Evolutionary conservation across 1,139 yeast species (phyloP), one percentile per base, ranked within the genome.

Genomic region (Dujonia santamariae): DNA sequence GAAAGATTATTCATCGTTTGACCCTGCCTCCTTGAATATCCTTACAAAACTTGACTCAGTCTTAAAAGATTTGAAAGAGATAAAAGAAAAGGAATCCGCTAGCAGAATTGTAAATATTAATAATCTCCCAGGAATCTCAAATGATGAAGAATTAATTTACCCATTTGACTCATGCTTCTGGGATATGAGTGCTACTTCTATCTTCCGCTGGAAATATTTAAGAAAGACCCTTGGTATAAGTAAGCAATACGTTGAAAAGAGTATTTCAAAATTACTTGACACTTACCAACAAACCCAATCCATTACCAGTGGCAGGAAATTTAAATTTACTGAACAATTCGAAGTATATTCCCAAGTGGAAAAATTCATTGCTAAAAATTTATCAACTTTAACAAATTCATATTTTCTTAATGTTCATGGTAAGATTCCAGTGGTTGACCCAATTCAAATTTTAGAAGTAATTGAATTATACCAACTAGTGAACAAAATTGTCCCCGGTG

Each of bases 121-220:
- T 7, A 23, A 23, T 11, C 8, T 20, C 8, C 14, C 14, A 7
- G 14, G 14, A 6, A 7, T n/a, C 14, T 12, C 7, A 7, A 7
- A n/a, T 7, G 7, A 12, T 7, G 26, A 23, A 12, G 26, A 23
- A 23, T 23, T 23, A 6, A 25, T 25, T 22, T 39, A 35, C 26
- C 26, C 26, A 27, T 47, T 46, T 35, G 54, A 51, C 34, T 42
- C 37, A 16, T 53, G 57, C 34, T 22, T 54, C 19, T 72, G 77
- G 77, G 69, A 66, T 42, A 56, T 69, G 54, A 62, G 70, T 5
- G 42, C 58, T 5, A 61, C 64, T n/a, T 50, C 63, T 15, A 43
- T 67, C 2, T 36, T 67, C 23, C 52, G 51, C 29, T 71, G 77
- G 77, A 41, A 43, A 7, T 59, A 44, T 31, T 52, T 21, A 12